phyloP scores from a whole-genome alignment of 1,284 basidiomycete species.

The Ceratobasidium sp. region DNA sequence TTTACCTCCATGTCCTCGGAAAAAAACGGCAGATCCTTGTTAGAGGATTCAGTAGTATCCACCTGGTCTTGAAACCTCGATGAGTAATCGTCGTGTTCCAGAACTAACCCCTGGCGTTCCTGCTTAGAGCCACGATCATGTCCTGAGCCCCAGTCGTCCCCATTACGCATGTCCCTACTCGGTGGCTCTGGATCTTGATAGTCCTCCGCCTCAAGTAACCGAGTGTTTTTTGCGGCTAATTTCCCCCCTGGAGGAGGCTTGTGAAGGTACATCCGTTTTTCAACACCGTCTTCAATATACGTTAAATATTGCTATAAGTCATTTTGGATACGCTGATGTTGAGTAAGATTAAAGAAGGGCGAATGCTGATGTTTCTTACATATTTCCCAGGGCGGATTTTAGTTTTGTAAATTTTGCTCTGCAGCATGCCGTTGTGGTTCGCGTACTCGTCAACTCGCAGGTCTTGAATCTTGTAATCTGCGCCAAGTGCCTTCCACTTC shows the following conservation, averaged over 20 bases:
- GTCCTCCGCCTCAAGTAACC: slow-evolving; percentile 1
- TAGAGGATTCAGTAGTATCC: not conserved
- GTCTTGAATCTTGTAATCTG: not conserved
- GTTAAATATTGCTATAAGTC: slow-evolving; percentile 13
- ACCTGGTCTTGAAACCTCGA: not conserved
- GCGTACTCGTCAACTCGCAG: not conserved
- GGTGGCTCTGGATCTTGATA: slow-evolving; percentile 3
- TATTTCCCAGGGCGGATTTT: slow-evolving; percentile 10
- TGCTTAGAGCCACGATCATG: not conserved
- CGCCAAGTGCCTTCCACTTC: slow-evolving; percentile 23
- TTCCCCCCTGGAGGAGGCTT: not conserved
- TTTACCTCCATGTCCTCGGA: not conserved
- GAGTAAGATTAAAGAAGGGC: not conserved
- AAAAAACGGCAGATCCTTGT: not conserved
- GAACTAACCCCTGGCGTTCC: slow-evolving; percentile 1
- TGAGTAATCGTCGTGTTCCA: not conserved
- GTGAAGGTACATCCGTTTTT: slow-evolving; percentile 9
- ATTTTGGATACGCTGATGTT: not conserved
- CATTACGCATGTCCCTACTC: not conserved
- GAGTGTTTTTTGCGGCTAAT: not conserved
- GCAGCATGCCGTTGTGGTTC: not conserved
- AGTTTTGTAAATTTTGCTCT: slow-evolving; percentile 1
- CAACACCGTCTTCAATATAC: not conserved
- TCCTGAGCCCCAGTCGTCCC: not conserved
- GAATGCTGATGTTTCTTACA: not conserved